A percentile compares a stretch with the other conserved stretches of the same genome.
Conservation (phyloP, 768 basidiomycete genomes). For the Macrocybe gigantea region DNA sequence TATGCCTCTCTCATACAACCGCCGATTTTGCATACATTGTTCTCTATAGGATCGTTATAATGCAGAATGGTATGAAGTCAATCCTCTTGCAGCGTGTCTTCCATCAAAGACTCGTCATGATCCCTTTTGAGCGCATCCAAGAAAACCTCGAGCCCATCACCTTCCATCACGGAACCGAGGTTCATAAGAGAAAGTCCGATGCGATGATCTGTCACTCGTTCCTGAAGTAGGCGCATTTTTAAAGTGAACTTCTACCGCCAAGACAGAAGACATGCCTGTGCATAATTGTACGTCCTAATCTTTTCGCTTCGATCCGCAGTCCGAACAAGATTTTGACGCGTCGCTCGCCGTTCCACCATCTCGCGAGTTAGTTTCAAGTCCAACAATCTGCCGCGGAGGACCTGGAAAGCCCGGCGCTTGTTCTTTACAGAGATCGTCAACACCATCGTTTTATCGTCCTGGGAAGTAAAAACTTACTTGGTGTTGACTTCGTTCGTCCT, state of each 20-base stretch:
- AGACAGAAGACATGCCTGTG: slow-evolving; percentile 49
- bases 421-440: slow-evolving; percentile 48
- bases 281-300: slow-evolving; percentile 92
- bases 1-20: too few species aligned
- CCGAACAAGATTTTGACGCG: slow-evolving; percentile 68
- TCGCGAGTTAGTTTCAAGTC: slow-evolving; percentile 72
- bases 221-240: slow-evolving; percentile 34
- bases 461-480: slow-evolving; percentile 43
- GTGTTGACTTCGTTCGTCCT: slow-evolving; percentile 95
- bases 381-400: slow-evolving; percentile 81
- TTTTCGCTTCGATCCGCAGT: slow-evolving; percentile 90
- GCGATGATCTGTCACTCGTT: slow-evolving; percentile 90
- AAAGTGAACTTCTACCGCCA: not conserved
- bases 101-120: slow-evolving; percentile 50
- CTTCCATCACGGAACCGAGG: slow-evolving; percentile 59
- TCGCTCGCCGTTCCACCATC: slow-evolving; percentile 61
- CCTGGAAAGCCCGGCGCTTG: slow-evolving; percentile 86
- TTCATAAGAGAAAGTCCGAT: slow-evolving; percentile 74
- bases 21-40: too few species aligned
- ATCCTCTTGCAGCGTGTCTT: slow-evolving; percentile 34
- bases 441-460: not conserved
- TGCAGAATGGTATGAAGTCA: too few species aligned
- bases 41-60: too few species aligned
- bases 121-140: slow-evolving; percentile 51
- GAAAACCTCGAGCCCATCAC: slow-evolving; percentile 53